phyloP scores from a whole-genome alignment of 1,284 basidiomycete species.

The Nidula niveotomentosa region DNA sequence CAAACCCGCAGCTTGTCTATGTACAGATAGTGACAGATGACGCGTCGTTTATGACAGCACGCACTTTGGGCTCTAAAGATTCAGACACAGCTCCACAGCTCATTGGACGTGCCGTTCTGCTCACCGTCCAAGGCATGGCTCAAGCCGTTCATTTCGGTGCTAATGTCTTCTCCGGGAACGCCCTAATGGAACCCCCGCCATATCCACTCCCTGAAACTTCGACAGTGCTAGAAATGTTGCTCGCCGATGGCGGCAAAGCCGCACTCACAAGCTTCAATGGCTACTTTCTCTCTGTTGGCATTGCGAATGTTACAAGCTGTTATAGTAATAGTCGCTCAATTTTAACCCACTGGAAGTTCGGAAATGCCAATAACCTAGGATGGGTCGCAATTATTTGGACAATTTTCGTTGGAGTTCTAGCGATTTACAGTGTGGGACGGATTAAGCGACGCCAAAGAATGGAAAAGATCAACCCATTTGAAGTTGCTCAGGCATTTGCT shows the following conservation, averaged over 20 bases:
- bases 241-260: constrained; percentile 12
- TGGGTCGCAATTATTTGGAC: constrained; percentile 6
- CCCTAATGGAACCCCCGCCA: not conserved
- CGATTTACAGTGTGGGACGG: constrained; percentile 1
- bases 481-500: constrained; percentile 5
- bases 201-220: not conserved
- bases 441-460: constrained; percentile 2
- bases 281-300: not conserved
- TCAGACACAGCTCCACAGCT: not conserved
- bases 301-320: constrained; percentile 1
- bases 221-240: constrained; percentile 4
- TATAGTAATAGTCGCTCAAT: constrained; percentile 8
- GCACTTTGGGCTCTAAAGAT: not conserved
- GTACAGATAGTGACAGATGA: constrained; percentile 2
- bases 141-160: constrained; percentile 5
- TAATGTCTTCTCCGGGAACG: not conserved
- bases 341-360: constrained; percentile 11
- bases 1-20: constrained; percentile 7
- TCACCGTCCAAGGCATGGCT: constrained; percentile 4
- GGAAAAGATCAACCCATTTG: constrained; percentile 1
- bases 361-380: constrained; percentile 8
- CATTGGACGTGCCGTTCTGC: not conserved
- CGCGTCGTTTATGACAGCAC: not conserved
- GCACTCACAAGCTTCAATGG: constrained; percentile 5
- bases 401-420: constrained; percentile 4